A percentile compares a stretch with the other conserved stretches of the same genome.
Conservation (phyloP, 345 rosid species). For the Euclidium syriacum region DNA sequence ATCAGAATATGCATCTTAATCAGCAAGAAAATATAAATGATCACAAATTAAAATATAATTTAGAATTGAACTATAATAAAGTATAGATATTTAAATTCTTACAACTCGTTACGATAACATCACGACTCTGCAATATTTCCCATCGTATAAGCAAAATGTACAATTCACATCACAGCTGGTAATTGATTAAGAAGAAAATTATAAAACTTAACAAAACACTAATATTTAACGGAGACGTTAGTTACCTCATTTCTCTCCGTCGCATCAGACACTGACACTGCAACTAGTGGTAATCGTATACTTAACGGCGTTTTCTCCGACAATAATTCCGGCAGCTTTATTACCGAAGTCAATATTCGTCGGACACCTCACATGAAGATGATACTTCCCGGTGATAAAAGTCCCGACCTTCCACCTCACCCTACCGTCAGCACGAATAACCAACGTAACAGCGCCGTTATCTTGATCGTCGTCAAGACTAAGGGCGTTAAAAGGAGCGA, state of each 20-base stretch:
- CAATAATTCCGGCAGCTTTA: slow-evolving; percentile 36
- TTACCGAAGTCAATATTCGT: slow-evolving; percentile 54
- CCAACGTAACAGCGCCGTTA: slow-evolving; percentile 37
- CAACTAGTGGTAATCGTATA: slow-evolving; percentile 49
- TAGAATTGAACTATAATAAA: background rate
- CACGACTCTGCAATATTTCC: slow-evolving; percentile 25
- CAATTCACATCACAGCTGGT: slow-evolving; percentile 15
- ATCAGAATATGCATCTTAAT: slow-evolving; percentile 16
- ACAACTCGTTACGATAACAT: slow-evolving; percentile 3
- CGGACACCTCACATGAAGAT: slow-evolving; percentile 51
- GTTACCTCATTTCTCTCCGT: background rate
- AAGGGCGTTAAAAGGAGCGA: slow-evolving; percentile 61
- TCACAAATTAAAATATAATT: background rate
- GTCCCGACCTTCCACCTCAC: slow-evolving; percentile 80
- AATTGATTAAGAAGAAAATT: background rate
- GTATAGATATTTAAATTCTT: slow-evolving; percentile 9
- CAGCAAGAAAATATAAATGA: background rate
- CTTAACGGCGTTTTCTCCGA: slow-evolving; percentile 69
- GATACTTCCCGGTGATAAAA: slow-evolving; percentile 54
- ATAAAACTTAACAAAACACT: background rate
- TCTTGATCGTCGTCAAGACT: slow-evolving; percentile 45
- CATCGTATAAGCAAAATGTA: slow-evolving; percentile 26
- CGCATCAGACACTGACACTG: slow-evolving; percentile 57
- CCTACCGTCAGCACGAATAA: slow-evolving; percentile 66
- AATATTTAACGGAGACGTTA: background rate